Base-by-base conservation (phyloP, 2,329 filamentous ascomycete genomes). In the Ilyonectria destructans region DNA sequence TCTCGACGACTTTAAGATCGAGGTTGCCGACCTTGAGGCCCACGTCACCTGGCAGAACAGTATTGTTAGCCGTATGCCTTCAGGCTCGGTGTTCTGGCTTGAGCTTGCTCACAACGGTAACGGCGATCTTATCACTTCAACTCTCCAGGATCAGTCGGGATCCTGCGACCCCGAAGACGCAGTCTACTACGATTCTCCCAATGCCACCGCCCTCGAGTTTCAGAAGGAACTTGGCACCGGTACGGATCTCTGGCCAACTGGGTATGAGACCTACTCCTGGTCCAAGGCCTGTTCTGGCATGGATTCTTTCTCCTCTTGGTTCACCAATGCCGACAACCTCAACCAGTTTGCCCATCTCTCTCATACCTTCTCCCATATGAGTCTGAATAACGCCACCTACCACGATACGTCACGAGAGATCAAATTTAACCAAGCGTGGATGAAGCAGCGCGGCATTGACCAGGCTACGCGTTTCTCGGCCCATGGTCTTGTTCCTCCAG, bases 91-190 rank as follows among this genome's bases (percentile, higher is more conserved):
- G 26, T 66, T 69, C 23, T 57, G 69, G 46, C 55, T 71, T 0
- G 68, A 71, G 62, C 37, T 71, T 12, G 69, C 61, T 5, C 69
- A 71, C 51, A 71, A 71, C n/a, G 69, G 69, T 3, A 71, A 71
- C 46, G 69, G 69, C 10, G 69, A 71, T 52, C 63, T 71, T 6
- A 70, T 71, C 12, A 55, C 65, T 9, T 51, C 52, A n/a, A 57
- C 52, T 13, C 52, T 54, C 40, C 4, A 58, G 9, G 9, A 48
- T 1, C 31, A 15, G 1, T 57, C 49, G 6, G 37, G 40, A 13
- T 8, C 62, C 21, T 71, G 69, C 33, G 6, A 19, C 3, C 69
- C 69, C 19, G 35, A 61, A 17, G 10, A 13, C 1, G 68, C 68
- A 4, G 65, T 71, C 33, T 68, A 71, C 35, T 71, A 68, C 40